These are phyloP conservation scores for Elsinoe arachidis DNA, from an alignment of 2,329 filamentous ascomycete species.

Conservation along the genomic window DNA sequence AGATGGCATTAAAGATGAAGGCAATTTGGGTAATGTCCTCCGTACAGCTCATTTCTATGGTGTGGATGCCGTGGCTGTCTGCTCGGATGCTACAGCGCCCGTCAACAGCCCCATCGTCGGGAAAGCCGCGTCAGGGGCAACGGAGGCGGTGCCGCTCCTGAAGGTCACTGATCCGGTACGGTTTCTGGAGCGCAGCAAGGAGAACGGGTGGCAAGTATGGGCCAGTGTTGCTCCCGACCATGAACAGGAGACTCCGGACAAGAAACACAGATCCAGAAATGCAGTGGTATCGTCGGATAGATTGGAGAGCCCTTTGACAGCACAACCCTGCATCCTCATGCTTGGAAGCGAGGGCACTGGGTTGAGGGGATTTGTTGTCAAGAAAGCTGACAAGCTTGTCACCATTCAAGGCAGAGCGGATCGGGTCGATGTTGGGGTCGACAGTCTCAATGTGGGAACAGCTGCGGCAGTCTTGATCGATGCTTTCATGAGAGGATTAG, in stretches of 20 bases:
- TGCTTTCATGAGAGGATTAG: conserved; percentile 45
- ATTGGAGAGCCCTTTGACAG: conserved; percentile 1
- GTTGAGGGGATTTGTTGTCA: conserved; percentile 54
- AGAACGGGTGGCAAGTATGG: conserved; percentile 73
- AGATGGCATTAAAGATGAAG: conserved; percentile 68
- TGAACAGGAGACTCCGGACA: background rate
- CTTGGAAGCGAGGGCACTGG: conserved; percentile 76
- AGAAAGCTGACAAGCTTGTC: conserved; percentile 54
- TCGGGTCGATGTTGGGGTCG: conserved; percentile 50
- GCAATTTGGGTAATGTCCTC: conserved; percentile 83
- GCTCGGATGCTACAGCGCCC: conserved; percentile 60
- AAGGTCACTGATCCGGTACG: conserved; percentile 51
- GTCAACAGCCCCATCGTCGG: conserved; percentile 69
- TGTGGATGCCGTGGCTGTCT: conserved; percentile 71
- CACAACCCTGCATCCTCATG: conserved; percentile 65
- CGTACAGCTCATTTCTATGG: conserved; percentile 88
- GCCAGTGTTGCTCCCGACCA: conserved; percentile 53
- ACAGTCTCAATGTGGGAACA: conserved; percentile 90
- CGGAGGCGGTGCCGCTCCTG: conserved; percentile 70
- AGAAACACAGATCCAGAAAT: background rate
- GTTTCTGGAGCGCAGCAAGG: conserved; percentile 61
- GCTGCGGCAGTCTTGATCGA: conserved; percentile 70
- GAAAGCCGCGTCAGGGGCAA: conserved; percentile 82
- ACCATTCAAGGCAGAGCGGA: conserved; percentile 45
- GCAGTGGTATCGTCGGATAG: background rate